Evolutionary conservation across 78 protist genomes (phyloP).

Genomic region (Chrysochromulina tobinii): DNA sequence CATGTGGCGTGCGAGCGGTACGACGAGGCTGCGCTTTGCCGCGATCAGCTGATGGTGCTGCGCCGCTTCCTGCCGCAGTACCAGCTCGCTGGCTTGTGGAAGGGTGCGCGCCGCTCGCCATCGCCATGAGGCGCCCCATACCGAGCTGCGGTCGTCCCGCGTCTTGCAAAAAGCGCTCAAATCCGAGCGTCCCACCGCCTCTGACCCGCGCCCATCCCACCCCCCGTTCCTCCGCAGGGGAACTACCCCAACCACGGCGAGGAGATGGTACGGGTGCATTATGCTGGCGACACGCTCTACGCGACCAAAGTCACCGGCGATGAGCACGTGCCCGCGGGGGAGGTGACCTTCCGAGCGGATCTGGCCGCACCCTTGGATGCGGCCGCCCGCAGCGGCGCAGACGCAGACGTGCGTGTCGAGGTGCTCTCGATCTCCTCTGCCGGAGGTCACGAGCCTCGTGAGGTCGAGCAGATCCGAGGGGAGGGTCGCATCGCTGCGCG

Average conservation of each 20-base stretch:
- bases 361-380: not conserved
- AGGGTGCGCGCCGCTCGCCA: not conserved
- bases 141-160: not conserved
- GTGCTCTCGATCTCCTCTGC: not conserved
- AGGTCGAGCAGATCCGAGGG: not conserved
- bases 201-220: too few species aligned
- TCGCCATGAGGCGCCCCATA: too few species aligned
- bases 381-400: not conserved
- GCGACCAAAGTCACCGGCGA: constrained; percentile 11
- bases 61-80: constrained; percentile 3
- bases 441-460: not conserved
- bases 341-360: not conserved
- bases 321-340: constrained; percentile 1
- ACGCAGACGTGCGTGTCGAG: not conserved
- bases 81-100: not conserved
- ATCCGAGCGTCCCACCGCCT: too few species aligned
- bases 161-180: not conserved
- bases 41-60: not conserved
- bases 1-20: not conserved
- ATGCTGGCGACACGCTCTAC: not conserved
- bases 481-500: not conserved
- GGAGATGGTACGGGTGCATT: not conserved
- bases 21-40: not conserved
- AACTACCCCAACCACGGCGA: constrained; percentile 2
- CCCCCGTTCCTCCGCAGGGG: not conserved